A percentile compares a stretch with the other conserved stretches of the same genome.
phyloP scores from a whole-genome alignment of 1,139 yeast genomes.

The Suhomyces choctaworum region DNA sequence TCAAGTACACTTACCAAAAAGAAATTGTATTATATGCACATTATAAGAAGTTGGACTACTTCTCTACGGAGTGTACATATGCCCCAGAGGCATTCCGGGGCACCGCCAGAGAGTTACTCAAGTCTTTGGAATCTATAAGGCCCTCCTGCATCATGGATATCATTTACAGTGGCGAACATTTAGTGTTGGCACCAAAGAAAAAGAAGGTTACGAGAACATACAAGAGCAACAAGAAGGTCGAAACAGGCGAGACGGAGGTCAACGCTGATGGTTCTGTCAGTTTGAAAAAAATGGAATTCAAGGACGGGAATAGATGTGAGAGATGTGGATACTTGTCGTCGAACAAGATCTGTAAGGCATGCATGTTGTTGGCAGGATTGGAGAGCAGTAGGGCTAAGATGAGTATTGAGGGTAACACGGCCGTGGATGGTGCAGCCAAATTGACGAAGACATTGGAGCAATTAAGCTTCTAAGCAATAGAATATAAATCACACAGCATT shows the following conservation, averaged over 20 bases:
- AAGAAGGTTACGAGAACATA: conserved; percentile 31
- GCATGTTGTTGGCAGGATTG: conserved; percentile 81
- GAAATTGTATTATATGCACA: conserved; percentile 98
- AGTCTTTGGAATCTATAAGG: conserved; percentile 83
- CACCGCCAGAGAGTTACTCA: conserved; percentile 89
- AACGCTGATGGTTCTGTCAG: conserved; percentile 62
- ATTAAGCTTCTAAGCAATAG: conserved; percentile 64
- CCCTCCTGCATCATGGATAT: conserved; percentile 95
- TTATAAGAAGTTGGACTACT: conserved; percentile 90
- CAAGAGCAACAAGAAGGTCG: conserved; percentile 29
- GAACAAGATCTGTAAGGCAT: conserved; percentile 88
- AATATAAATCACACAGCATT: no score
- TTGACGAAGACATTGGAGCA: conserved; percentile 64
- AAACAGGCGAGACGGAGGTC: conserved; percentile 46
- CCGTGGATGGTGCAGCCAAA: conserved; percentile 67
- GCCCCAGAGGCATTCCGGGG: conserved; percentile 99
- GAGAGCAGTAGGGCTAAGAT: conserved; percentile 72
- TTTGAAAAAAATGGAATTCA: conserved; percentile 32
- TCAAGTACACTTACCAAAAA: conserved; percentile 93
- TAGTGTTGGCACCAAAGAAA: conserved; percentile 62
- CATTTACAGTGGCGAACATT: conserved; percentile 89
- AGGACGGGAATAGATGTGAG: conserved; percentile 75
- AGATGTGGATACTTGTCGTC: conserved; percentile 91
- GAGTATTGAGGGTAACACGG: conserved; percentile 49
- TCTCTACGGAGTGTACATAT: conserved; percentile 95